Evolutionary conservation across 2,329 filamentous ascomycete genomes (phyloP), one percentile per base, ranked within the genome.

Genomic region (Trichoderma arundinaceum): DNA sequence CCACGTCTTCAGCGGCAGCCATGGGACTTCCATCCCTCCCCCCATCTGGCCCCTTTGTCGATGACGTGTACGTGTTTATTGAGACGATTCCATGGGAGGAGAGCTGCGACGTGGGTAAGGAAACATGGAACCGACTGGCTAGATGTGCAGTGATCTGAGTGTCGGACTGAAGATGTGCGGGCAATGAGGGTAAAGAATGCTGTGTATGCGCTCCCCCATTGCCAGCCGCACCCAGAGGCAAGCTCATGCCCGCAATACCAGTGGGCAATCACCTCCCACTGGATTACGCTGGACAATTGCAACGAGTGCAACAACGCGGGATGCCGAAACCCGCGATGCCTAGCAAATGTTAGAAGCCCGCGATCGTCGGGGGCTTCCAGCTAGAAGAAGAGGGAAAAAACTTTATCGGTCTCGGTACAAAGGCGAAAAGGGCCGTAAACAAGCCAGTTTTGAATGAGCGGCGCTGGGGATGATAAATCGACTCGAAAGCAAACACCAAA

Each of bases 61-160:
- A 94, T 10, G 92, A 92, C 10, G 92, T 94, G 77, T 96, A 98
- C 19, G 94, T 99, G 81, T 99, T 99, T 69, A 99, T 83, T 60
- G 92, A 91, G 74, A 99, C 90, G 71, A 98, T 85, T 56, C 90
- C 95, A 76, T 98, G 94, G 0, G 93, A 96, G 0, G 94, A 97
- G 17, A 99, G 87, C 56, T 88, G 88, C 61, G 95, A 92, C 0
- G 94, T 96, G 9, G 95, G 93, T 66, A 95, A 82, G 62, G 92
- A 91, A 61, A 96, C 91, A 80, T 99, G 95, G 78, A 97, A 99
- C 62, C 94, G 92, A 77, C 87, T 92, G 72, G 91, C 92, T 68
- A 95, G 86, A 77, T 94, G 92, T 60, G 90, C 90, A 3, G 91
- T 95, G 71, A 94, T 82, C 74, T 92, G 89, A 52, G 90, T 91